Conservation (phyloP, 2,329 filamentous ascomycete species). For the Lachnellula cervina region DNA sequence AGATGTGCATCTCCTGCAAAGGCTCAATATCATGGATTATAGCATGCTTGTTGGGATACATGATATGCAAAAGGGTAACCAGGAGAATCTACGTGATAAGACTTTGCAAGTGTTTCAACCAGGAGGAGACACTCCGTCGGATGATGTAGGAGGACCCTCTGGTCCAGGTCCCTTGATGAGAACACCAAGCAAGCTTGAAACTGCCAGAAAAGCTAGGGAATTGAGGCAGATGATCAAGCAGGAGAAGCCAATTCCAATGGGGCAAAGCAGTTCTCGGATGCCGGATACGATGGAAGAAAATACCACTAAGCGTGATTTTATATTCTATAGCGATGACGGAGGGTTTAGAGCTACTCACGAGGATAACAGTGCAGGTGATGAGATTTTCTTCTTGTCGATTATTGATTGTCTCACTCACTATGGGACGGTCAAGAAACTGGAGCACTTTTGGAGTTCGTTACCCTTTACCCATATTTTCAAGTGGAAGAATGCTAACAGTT, state of each 20-base stretch:
- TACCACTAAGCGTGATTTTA: slow-evolving; percentile 62
- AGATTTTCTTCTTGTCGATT: slow-evolving; percentile 96
- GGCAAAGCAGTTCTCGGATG: slow-evolving; percentile 77
- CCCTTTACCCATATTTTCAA: not conserved
- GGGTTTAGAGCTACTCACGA: slow-evolving; percentile 92
- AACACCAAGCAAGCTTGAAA: slow-evolving; percentile 92
- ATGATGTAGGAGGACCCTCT: slow-evolving; percentile 41
- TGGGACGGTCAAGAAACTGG: slow-evolving; percentile 86
- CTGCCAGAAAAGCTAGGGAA: slow-evolving; percentile 82
- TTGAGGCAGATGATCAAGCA: slow-evolving; percentile 87
- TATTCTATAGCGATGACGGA: slow-evolving; percentile 92
- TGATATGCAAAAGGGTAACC: slow-evolving; percentile 83
- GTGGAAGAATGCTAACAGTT: slow-evolving; percentile 16
- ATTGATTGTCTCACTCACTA: slow-evolving; percentile 98
- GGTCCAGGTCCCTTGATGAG: slow-evolving; percentile 63
- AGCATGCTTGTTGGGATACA: slow-evolving; percentile 93
- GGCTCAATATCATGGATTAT: slow-evolving; percentile 97
- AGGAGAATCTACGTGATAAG: slow-evolving; percentile 86
- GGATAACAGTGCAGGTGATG: slow-evolving; percentile 75
- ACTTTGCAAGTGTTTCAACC: slow-evolving; percentile 93
- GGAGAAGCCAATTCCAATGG: slow-evolving; percentile 90
- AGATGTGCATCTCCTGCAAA: slow-evolving; percentile 83
- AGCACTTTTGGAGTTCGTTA: slow-evolving; percentile 76
- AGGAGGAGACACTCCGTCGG: slow-evolving; percentile 59
- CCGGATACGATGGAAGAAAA: slow-evolving; percentile 80